Conservation (phyloP, 2,329 filamentous ascomycete genomes). For the Anthostomella pinea region DNA sequence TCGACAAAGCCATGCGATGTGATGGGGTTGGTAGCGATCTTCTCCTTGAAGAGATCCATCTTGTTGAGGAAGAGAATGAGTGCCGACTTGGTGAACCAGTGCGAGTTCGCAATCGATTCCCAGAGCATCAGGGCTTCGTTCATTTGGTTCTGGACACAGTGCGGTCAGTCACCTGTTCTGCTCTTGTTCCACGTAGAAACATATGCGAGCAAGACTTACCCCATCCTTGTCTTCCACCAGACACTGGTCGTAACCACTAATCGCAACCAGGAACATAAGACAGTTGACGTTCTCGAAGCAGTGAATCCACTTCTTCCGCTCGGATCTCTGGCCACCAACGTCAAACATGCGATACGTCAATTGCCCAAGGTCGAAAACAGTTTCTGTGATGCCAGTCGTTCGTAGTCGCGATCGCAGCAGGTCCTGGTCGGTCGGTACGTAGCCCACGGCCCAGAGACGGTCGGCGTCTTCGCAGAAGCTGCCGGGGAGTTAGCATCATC, state of each 20-base stretch:
- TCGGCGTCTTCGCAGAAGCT: conserved; percentile 84
- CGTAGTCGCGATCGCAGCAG: conserved; percentile 84
- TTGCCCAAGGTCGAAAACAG: conserved; percentile 85
- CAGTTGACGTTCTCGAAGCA: conserved; percentile 94
- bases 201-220: conserved; percentile 51
- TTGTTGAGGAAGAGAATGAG: conserved; percentile 86
- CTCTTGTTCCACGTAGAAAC: neutral
- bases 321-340: conserved; percentile 85
- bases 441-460: conserved; percentile 71
- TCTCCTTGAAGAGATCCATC: conserved; percentile 80
- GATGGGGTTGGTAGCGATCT: conserved; percentile 68
- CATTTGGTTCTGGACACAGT: conserved; percentile 71
- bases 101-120: conserved; percentile 81
- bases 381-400: conserved; percentile 95
- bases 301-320: conserved; percentile 97
- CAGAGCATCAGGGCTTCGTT: conserved; percentile 85
- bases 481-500: conserved; percentile 20
- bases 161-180: conserved; percentile 7
- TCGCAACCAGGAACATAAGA: conserved; percentile 87
- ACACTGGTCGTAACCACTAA: conserved; percentile 95
- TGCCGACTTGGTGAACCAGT: conserved; percentile 80
- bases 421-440: conserved; percentile 91
- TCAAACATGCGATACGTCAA: conserved; percentile 97
- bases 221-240: conserved; percentile 95
- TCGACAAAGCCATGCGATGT: conserved; percentile 74